Evolutionary conservation across 371 early-diverging fungal species (phyloP).

Genomic region (Apophysomyces elegans): DNA sequence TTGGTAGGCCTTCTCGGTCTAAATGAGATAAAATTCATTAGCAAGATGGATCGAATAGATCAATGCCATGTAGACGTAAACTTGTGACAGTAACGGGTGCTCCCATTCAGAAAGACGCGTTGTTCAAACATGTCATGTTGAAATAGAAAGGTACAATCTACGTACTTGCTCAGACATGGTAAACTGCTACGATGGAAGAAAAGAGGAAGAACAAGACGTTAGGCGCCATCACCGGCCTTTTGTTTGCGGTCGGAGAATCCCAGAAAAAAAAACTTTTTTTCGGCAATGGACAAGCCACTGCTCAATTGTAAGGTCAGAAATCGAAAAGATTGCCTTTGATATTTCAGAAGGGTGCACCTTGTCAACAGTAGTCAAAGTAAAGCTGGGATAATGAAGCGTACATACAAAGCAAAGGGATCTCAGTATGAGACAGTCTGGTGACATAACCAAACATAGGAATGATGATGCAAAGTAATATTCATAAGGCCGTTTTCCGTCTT

Average conservation of each 20-base stretch:
- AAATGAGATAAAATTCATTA: conserved; percentile 10
- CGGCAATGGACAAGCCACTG: not conserved
- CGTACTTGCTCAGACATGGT: conserved; percentile 55
- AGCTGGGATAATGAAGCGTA: too few species aligned
- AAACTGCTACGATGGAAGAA: conserved; percentile 28
- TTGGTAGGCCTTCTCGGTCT: conserved; percentile 93
- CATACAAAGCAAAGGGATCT: too few species aligned
- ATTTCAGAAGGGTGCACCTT: too few species aligned
- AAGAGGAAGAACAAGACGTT: conserved; percentile 32
- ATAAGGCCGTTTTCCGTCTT: too few species aligned
- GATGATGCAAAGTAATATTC: too few species aligned
- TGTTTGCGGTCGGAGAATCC: conserved; percentile 6
- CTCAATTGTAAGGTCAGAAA: not conserved
- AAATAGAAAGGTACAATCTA: conserved; percentile 12
- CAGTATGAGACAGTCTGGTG: too few species aligned
- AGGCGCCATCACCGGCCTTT: not conserved
- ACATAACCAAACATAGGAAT: too few species aligned
- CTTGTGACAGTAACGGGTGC: not conserved
- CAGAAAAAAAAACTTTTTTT: conserved; percentile 1
- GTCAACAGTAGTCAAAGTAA: too few species aligned
- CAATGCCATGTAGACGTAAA: not conserved
- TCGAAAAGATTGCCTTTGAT: too few species aligned
- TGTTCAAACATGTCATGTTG: not conserved
- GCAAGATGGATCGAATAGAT: not conserved
- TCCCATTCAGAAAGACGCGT: too few species aligned